Evolutionary conservation across 1,139 yeast genomes (phyloP), one percentile per base, ranked within the genome.

Genomic region (Geotrichum carabidarum): DNA sequence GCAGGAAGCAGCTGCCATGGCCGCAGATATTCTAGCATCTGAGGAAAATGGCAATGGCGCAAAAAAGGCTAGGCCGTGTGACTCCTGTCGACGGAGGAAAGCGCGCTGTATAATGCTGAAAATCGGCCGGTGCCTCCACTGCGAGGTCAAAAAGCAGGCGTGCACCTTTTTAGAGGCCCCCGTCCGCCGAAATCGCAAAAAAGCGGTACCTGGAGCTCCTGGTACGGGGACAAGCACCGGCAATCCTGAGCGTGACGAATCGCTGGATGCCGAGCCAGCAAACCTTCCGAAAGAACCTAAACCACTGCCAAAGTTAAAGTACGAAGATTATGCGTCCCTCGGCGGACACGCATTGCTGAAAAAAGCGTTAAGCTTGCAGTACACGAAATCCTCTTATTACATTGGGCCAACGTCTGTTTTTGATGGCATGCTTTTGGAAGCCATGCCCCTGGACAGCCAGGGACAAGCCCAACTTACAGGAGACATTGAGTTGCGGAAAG

Each of bases 321-420:
- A 56, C 6, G 69, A 66, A 37, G 76, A 73, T 55, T 73, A 73
- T 55, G 64, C 74, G 1, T 58, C 64, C n/a, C 54, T 72, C 8
- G 67, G 71, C 1, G 75, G 75, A 8, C 68, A 70, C 35, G 68
- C 74, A 0, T 59, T 73, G 22, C 65, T 72, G 27, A 72, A 73
- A 54, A 71, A 70, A 50, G 70, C 76, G 1, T 62, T 72, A 35
- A 65, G 72, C 8, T 57, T 72, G 11, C 76, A 73, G 57, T 68
- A 68, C 54, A 74, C 75, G 3, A 63, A 73, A 15, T 71, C 73
- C n/a, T 68, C 75, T 9, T 67, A 69, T 38, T 65, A 63, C 38
- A 64, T 73, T 8, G 75, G 75, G 5, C 66, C 69, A 18, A 66
- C 73, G 7, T 71, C 74, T 8, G 63, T 71, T 1, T 65, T 66